These are phyloP conservation scores for Jamesozyma lodderae DNA, from an alignment of 805 yeast species.

Conservation along the genomic window DNA sequence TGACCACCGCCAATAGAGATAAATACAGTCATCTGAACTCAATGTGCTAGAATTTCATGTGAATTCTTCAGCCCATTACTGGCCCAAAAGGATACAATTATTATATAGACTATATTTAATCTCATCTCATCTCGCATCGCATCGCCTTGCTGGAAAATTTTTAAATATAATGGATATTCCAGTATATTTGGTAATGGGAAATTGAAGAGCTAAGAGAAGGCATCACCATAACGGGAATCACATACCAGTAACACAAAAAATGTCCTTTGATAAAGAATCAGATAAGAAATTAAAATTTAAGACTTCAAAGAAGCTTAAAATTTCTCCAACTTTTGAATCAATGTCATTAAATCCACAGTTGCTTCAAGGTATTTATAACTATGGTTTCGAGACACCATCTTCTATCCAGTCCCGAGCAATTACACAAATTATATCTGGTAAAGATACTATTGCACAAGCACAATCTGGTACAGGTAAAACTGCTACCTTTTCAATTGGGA, in stretches of 20 bases:
- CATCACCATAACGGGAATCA: no score
- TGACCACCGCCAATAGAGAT: constrained; percentile 28
- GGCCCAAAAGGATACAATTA: no score
- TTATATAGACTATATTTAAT: no score
- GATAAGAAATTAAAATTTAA: constrained; percentile 55
- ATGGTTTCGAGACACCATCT: constrained; percentile 93
- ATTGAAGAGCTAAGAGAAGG: no score
- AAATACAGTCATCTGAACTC: constrained; percentile 6
- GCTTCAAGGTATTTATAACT: constrained; percentile 60
- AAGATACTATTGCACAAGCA: constrained; percentile 95
- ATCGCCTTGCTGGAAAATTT: neutral
- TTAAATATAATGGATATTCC: no score
- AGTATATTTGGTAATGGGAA: no score
- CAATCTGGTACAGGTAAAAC: constrained; percentile 99
- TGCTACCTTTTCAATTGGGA: constrained; percentile 94
- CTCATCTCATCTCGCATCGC: neutral
- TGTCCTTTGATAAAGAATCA: constrained; percentile 53
- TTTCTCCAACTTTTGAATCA: constrained; percentile 60
- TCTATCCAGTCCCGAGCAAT: constrained; percentile 97
- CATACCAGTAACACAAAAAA: no score
- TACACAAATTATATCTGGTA: constrained; percentile 83
- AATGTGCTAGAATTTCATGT: no score
- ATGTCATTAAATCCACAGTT: constrained; percentile 59
- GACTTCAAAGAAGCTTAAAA: constrained; percentile 44
- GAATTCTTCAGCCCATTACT: no score